Conservation (phyloP, 1,284 basidiomycete genomes). For the Dichomitus squalens region DNA sequence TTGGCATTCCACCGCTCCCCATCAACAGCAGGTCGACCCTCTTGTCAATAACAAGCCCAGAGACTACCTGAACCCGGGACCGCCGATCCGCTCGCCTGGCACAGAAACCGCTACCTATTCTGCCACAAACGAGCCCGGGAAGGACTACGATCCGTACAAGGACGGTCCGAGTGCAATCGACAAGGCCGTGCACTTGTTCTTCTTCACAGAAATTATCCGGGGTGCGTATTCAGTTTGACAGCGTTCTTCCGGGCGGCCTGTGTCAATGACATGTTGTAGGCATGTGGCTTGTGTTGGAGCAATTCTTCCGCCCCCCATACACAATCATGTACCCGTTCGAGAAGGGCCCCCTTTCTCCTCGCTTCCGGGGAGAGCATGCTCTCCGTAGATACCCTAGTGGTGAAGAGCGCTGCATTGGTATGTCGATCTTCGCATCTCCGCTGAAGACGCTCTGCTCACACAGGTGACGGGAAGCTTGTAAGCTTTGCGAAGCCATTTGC, state of each 20-base stretch:
- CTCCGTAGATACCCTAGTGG: conserved; percentile 96
- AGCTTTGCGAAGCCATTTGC: conserved; percentile 99
- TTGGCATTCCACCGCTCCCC: conserved; percentile 39
- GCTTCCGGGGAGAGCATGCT: conserved; percentile 99
- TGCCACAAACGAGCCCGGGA: conserved; percentile 48
- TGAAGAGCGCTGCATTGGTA: conserved; percentile 98
- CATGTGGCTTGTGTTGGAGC: conserved; percentile 99
- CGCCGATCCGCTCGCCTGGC: conserved; percentile 32
- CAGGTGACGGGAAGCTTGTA: conserved; percentile 73
- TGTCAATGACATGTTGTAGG: conserved; percentile 50
- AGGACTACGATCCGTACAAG: conserved; percentile 67
- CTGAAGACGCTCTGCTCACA: conserved; percentile 1
- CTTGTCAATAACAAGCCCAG: conserved; percentile 12
- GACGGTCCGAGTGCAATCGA: conserved; percentile 88
- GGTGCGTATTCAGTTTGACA: conserved; percentile 52
- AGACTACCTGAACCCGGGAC: conserved; percentile 13
- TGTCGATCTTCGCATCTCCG: conserved; percentile 27
- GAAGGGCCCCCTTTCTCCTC: conserved; percentile 96
- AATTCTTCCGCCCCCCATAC: conserved; percentile 97
- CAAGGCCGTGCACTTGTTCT: conserved; percentile 96
- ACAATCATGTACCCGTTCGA: conserved; percentile 99
- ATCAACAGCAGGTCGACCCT: conserved; percentile 24
- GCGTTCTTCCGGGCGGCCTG: conserved; percentile 1
- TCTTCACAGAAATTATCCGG: conserved; percentile 98
- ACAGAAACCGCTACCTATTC: conserved; percentile 40